Base-by-base conservation (phyloP, 2,329 filamentous ascomycete species). In the Fonsecaea pedrosoi region DNA sequence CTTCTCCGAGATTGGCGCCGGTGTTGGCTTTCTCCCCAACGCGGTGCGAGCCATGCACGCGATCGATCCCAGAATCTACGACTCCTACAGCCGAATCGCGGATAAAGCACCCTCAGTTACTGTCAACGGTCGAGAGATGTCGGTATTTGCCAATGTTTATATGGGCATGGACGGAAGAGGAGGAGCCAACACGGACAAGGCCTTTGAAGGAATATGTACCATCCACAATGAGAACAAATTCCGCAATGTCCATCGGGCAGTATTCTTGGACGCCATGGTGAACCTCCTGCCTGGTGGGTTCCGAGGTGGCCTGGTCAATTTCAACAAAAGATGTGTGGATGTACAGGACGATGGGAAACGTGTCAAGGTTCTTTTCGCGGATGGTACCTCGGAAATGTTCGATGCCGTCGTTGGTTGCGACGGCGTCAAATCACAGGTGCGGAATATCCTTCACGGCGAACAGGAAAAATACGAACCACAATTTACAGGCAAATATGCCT, bases 161-260 rank as follows among this genome's bases (percentile, higher is more conserved):
- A 62, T 62, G 60, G 60, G 60, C n/a, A 62, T 56, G 54, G 60
- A 62, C 35, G 60, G 60, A 25, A 62, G 40, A 56, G 60, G 60
- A 50, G 57, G 57, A 38, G 30, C 34, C 30, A 56, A 56, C 50
- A 56, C 35, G 5, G 25, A 18, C 3, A 62, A 56, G 37, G 54
- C 60, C 15, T 56, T 56, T 3, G 60, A 62, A 53, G 6, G 45
- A 10, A 50, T 62, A 5, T 45, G 53, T 38, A 30, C 38, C 12
- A n/a, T 62, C 18, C 48, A 62, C 60, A 62, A 62, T 32, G 60
- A 62, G 21, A 62, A 62, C n/a, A 48, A 35, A 40, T 45, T 34
- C 15, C 60, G 37, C 13, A 55, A 55, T 15, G 30, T 62, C 53
- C 60, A 62, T 21, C 53, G 60, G 34, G 60, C 60, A 15, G 50